Percentiles rank a stretch among this genome's conserved stretches.
Conservation (phyloP, 2,329 filamentous ascomycete species). For the Magnaporthiopsis incrustans region DNA sequence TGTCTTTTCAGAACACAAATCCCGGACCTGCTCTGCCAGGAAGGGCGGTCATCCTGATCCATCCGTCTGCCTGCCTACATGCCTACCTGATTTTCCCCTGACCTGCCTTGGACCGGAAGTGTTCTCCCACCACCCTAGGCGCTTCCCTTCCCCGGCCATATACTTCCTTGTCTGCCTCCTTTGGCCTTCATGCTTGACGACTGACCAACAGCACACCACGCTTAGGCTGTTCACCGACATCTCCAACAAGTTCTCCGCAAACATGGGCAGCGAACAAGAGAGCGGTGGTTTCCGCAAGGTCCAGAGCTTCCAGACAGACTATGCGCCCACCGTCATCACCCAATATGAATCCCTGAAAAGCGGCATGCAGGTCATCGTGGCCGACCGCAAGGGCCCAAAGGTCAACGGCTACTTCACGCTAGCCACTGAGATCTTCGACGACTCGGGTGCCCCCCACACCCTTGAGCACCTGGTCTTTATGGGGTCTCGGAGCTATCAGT, state of each 20-base stretch:
- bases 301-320: constrained; percentile 81
- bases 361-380: constrained; percentile 88
- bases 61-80: no score
- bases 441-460: constrained; percentile 85
- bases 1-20: background rate
- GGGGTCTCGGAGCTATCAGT: constrained; percentile 88
- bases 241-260: background rate
- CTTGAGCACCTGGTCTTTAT: constrained; percentile 79
- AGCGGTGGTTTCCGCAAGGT: constrained; percentile 68
- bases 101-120: background rate
- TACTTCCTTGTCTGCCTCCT: background rate
- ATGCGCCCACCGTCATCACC: constrained; percentile 78
- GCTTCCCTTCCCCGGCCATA: background rate
- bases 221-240: constrained; percentile 4
- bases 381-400: constrained; percentile 90
- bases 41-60: background rate
- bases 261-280: constrained; percentile 45
- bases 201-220: background rate
- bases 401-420: constrained; percentile 90
- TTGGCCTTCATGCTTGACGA: background rate
- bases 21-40: background rate
- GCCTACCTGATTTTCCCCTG: no score
- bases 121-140: no score
- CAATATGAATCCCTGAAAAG: constrained; percentile 95
- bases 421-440: constrained; percentile 94